Percentiles rank a stretch among this genome's conserved stretches.
Evolutionary conservation across 257 asterid genomes (phyloP).

Genomic region (Solanum bukasovii): DNA sequence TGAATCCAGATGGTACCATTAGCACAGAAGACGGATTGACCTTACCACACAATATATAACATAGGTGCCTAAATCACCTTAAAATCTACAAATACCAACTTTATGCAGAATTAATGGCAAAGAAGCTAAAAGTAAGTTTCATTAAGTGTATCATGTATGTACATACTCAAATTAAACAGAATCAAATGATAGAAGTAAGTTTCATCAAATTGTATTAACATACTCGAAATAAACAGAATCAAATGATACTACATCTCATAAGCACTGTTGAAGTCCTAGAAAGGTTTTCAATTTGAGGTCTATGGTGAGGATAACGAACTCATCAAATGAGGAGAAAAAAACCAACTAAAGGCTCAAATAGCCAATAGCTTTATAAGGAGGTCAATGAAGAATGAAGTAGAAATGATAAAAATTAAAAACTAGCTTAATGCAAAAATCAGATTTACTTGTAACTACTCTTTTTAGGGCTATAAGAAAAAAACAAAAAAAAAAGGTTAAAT

Average conservation of each 20-base stretch:
- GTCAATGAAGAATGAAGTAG: not conserved
- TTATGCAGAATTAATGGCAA: not conserved
- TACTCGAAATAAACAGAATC: not conserved
- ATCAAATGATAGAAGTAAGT: not conserved
- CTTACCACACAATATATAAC: not conserved
- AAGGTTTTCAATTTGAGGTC: not conserved
- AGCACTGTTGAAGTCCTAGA: not conserved
- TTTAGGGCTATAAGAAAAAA: not conserved
- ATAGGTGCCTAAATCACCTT: not conserved
- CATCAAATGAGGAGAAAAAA: not conserved
- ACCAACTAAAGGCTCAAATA: not conserved
- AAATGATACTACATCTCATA: not conserved
- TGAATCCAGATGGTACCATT: conserved; percentile 33
- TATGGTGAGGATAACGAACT: not conserved
- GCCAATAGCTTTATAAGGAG: not conserved
- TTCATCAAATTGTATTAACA: not conserved
- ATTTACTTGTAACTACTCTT: not conserved
- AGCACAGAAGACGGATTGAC: not conserved
- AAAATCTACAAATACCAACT: not conserved
- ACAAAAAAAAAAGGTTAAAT: not conserved
- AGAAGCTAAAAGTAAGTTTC: not conserved
- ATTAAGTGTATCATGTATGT: not conserved
- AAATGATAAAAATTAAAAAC: not conserved
- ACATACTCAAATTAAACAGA: not conserved
- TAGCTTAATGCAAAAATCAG: not conserved